Evolutionary conservation across 1,284 basidiomycete genomes (phyloP).

Genomic region (Moesziomyces sp.): DNA sequence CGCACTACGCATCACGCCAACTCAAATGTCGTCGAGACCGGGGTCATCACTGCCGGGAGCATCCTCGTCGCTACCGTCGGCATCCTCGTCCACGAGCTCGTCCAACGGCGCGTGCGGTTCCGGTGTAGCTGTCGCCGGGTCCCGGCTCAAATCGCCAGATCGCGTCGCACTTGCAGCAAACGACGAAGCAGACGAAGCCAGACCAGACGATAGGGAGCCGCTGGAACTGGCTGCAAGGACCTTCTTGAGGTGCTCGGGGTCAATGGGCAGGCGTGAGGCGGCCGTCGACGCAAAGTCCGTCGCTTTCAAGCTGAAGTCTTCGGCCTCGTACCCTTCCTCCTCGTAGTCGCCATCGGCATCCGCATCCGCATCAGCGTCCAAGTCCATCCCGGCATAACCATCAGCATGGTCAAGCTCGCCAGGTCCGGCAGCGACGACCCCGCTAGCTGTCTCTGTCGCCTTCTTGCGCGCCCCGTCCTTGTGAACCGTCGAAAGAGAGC

Average conservation of each 20-base stretch:
- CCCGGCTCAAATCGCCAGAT: not conserved
- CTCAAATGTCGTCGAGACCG: conserved; percentile 29
- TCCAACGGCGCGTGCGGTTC: conserved; percentile 9
- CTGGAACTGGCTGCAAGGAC: conserved; percentile 28
- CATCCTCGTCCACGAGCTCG: conserved; percentile 36
- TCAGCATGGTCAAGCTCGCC: conserved; percentile 1
- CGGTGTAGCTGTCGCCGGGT: conserved; percentile 11
- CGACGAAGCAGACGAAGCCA: conserved; percentile 1
- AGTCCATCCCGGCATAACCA: conserved; percentile 13
- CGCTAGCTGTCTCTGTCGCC: not conserved
- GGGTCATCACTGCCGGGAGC: conserved; percentile 47
- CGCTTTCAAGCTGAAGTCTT: not conserved
- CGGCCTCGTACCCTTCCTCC: conserved; percentile 14
- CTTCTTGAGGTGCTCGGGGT: conserved; percentile 19
- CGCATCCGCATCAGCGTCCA: conserved; percentile 29
- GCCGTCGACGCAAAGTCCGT: not conserved
- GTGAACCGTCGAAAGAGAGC: not conserved
- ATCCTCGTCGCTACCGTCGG: conserved; percentile 49
- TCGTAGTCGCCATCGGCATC: conserved; percentile 41
- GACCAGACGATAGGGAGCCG: not conserved
- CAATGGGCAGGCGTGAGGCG: conserved; percentile 28
- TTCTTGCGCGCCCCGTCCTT: not conserved
- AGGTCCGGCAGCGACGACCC: not conserved
- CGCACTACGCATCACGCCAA: not conserved
- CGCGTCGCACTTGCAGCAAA: conserved; percentile 5